phyloP scores from a whole-genome alignment of 2,329 filamentous ascomycete species.

The Colletotrichum agaves region DNA sequence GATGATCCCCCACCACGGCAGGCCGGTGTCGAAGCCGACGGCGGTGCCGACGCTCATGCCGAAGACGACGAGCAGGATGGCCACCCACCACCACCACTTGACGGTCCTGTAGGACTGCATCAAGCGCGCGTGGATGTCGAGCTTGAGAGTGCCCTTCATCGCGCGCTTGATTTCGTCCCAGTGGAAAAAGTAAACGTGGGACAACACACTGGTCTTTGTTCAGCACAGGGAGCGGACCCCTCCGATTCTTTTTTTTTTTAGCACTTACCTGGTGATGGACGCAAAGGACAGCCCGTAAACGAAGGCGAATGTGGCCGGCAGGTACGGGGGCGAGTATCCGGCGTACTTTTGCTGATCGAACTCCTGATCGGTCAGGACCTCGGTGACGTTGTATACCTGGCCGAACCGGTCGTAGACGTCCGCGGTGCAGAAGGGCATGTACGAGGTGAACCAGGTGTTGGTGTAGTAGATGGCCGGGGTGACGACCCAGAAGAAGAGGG shows the following conservation, averaged over 20 bases:
- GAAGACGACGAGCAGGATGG: constrained; percentile 56
- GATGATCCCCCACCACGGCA: constrained; percentile 67
- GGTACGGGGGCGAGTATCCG: constrained; percentile 62
- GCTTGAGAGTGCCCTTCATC: constrained; percentile 27
- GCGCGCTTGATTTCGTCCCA: constrained; percentile 51
- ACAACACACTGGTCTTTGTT: constrained; percentile 51
- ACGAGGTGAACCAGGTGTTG: constrained; percentile 66
- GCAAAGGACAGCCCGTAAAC: constrained; percentile 73
- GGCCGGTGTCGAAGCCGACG: constrained; percentile 63
- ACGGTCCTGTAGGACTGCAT: constrained; percentile 67
- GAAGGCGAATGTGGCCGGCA: constrained; percentile 59
- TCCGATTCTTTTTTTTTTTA: too few species aligned
- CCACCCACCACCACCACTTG: constrained; percentile 67
- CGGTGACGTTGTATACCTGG: constrained; percentile 57
- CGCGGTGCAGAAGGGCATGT: constrained; percentile 66
- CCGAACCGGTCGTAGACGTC: constrained; percentile 61
- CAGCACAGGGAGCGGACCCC: constrained; percentile 45
- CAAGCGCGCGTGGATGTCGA: constrained; percentile 60
- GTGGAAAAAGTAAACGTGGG: constrained; percentile 54
- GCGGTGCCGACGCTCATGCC: constrained; percentile 47
- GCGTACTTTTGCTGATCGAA: constrained; percentile 59
- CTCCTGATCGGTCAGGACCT: constrained; percentile 54
- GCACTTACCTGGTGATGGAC: constrained; percentile 61
- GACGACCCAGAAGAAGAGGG: constrained; percentile 65
- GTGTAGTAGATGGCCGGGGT: constrained; percentile 68